phyloP scores from a whole-genome alignment of 2,329 filamentous ascomycete species.

The Blumeria hordei region DNA sequence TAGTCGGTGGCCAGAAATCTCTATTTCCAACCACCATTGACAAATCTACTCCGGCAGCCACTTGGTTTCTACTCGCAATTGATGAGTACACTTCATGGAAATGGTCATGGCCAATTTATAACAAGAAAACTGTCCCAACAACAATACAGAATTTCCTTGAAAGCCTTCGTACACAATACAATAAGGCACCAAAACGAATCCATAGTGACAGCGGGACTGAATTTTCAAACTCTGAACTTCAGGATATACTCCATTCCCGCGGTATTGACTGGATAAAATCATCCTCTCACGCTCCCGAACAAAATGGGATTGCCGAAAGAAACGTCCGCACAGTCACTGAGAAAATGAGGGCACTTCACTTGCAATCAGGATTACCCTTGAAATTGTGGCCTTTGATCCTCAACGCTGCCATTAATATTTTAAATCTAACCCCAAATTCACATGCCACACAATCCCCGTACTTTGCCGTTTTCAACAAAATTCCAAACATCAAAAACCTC shows the following conservation, averaged over 20 bases:
- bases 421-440: background rate
- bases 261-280: background rate
- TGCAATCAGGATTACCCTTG: background rate
- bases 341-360: background rate
- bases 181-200: background rate
- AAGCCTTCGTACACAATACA: background rate
- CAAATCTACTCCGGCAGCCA: too few relatives aligned
- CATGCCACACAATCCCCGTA: background rate
- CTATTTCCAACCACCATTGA: too few relatives aligned
- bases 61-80: too few relatives aligned
- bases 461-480: background rate
- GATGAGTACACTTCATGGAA: too few relatives aligned
- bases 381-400: background rate
- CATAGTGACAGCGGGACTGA: background rate
- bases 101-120: too few relatives aligned
- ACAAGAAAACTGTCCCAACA: background rate
- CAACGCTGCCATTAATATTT: background rate
- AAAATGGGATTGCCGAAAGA: background rate
- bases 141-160: background rate
- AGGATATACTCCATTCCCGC: background rate
- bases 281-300: background rate
- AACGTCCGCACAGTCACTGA: background rate
- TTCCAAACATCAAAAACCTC: background rate
- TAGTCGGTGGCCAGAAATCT: too few relatives aligned
- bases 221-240: background rate